These are phyloP conservation scores for Huntiella bhutanensis DNA, from an alignment of 2,329 filamentous ascomycete species.

Conservation along the genomic window DNA sequence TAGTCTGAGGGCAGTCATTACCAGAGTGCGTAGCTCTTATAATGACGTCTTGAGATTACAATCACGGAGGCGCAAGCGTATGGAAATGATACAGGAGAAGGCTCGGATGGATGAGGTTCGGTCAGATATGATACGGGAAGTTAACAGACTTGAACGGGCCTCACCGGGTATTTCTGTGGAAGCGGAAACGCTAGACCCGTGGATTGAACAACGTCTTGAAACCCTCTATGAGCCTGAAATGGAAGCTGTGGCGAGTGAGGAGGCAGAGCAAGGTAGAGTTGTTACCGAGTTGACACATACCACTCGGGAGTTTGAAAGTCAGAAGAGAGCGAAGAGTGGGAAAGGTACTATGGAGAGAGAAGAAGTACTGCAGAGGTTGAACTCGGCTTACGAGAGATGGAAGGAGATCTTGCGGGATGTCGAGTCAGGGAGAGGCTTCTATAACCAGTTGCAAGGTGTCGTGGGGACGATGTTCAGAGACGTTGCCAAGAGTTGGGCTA, in stretches of 20 bases:
- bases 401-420: slow-evolving; percentile 88
- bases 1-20: slow-evolving; percentile 60
- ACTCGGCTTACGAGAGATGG: slow-evolving; percentile 87
- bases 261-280: slow-evolving; percentile 55
- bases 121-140: slow-evolving; percentile 62
- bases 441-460: slow-evolving; percentile 84
- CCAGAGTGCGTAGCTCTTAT: slow-evolving; percentile 55
- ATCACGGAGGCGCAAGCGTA: slow-evolving; percentile 57
- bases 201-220: slow-evolving; percentile 69
- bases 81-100: slow-evolving; percentile 61
- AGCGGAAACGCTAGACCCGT: slow-evolving; percentile 75
- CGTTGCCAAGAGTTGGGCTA: slow-evolving; percentile 55
- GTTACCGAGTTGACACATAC: slow-evolving; percentile 50
- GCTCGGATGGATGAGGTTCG: slow-evolving; percentile 78
- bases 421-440: slow-evolving; percentile 84
- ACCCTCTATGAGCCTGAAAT: slow-evolving; percentile 60
- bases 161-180: slow-evolving; percentile 72
- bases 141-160: slow-evolving; percentile 65
- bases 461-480: slow-evolving; percentile 65
- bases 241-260: slow-evolving; percentile 50
- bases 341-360: slow-evolving; percentile 55
- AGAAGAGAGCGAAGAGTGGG: slow-evolving; percentile 45
- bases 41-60: slow-evolving; percentile 77
- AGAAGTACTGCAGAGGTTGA: slow-evolving; percentile 66
- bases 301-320: slow-evolving; percentile 60